Percentiles rank a stretch among this genome's conserved stretches.
phyloP scores from a whole-genome alignment of 1,139 yeast species.

The Yamadazyma epiphylla region DNA sequence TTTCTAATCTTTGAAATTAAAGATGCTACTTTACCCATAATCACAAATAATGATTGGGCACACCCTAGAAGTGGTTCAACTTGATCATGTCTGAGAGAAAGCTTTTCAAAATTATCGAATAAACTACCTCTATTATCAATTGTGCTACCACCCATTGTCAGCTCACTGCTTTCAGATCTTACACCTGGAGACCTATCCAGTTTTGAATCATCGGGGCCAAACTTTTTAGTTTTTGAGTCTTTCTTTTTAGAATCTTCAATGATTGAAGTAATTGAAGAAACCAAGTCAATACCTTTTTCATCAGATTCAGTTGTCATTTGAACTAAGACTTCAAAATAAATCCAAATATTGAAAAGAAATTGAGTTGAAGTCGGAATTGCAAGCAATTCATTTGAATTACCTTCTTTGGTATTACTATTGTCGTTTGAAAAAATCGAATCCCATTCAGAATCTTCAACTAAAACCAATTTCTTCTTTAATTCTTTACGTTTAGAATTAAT shows the following conservation, averaged over 20 bases:
- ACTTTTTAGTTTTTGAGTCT: conserved; percentile 4
- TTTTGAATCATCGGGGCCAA: background rate
- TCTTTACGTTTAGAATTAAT: conserved; percentile 13
- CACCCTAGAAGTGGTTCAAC: conserved; percentile 67
- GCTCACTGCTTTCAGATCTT: conserved; percentile 24
- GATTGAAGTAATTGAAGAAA: conserved; percentile 37
- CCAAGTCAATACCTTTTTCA: conserved; percentile 41
- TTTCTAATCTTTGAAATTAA: conserved; percentile 49
- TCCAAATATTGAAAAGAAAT: conserved; percentile 60
- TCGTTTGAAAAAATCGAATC: conserved; percentile 21
- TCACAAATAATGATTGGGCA: conserved; percentile 58
- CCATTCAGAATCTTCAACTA: conserved; percentile 36
- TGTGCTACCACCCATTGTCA: conserved; percentile 11
- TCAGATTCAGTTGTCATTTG: conserved; percentile 58
- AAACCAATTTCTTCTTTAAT: conserved; percentile 24
- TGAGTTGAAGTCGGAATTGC: conserved; percentile 43
- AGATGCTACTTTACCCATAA: conserved; percentile 61
- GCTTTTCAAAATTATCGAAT: conserved; percentile 30
- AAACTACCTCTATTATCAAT: conserved; percentile 16
- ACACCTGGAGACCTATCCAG: conserved; percentile 18
- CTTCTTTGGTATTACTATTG: conserved; percentile 1
- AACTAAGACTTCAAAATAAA: conserved; percentile 63
- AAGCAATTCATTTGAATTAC: conserved; percentile 1
- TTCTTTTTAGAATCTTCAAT: conserved; percentile 14
- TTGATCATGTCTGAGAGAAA: conserved; percentile 28